Evolutionary conservation across 208 protist genomes (phyloP).

Genomic region (Borovskyia barvae): DNA sequence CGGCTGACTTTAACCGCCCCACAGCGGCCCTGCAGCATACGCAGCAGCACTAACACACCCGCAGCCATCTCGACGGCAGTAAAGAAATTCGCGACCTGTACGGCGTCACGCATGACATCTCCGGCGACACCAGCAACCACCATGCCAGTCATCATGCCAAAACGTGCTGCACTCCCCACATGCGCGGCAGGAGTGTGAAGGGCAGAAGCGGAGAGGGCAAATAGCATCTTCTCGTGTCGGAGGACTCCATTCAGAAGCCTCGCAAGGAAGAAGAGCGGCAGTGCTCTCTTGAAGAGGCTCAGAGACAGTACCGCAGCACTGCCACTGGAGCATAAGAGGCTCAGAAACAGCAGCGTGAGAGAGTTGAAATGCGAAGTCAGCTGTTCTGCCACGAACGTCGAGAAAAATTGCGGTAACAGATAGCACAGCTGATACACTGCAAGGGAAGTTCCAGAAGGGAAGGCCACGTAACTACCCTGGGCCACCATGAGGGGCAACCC

Average conservation of each 20-base stretch:
- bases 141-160: slow-evolving; percentile 36
- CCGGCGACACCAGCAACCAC: slow-evolving; percentile 24
- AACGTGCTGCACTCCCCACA: not conserved
- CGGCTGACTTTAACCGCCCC: not conserved
- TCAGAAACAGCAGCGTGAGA: slow-evolving; percentile 28
- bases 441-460: slow-evolving; percentile 29
- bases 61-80: slow-evolving; percentile 20
- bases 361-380: slow-evolving; percentile 30
- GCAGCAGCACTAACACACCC: slow-evolving; percentile 12
- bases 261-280: slow-evolving; percentile 49
- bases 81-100: slow-evolving; percentile 19
- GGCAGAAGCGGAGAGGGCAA: slow-evolving; percentile 4
- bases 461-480: slow-evolving; percentile 26
- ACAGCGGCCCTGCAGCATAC: slow-evolving; percentile 2
- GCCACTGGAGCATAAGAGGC: slow-evolving; percentile 33
- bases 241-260: slow-evolving; percentile 58
- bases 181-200: slow-evolving; percentile 4
- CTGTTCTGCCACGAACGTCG: slow-evolving; percentile 40
- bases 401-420: slow-evolving; percentile 53
- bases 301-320: slow-evolving; percentile 24
- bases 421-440: slow-evolving; percentile 50
- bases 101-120: slow-evolving; percentile 21
- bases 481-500: slow-evolving; percentile 31
- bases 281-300: slow-evolving; percentile 29
- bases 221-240: slow-evolving; percentile 51